Conservation (phyloP, 768 basidiomycete species). For the Agaricus blazei region DNA sequence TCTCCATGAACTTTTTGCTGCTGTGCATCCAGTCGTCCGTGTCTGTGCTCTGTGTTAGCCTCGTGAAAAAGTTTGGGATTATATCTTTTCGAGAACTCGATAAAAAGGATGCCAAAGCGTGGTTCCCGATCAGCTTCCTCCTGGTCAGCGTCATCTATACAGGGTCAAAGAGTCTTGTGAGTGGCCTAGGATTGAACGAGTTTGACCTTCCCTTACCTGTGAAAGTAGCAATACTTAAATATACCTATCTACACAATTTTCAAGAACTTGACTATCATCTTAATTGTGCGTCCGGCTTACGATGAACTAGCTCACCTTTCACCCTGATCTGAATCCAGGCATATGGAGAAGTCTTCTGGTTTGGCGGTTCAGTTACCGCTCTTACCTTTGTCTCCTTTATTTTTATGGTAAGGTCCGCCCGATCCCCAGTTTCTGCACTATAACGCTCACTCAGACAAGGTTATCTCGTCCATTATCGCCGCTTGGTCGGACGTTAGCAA, state of each 20-base stretch:
- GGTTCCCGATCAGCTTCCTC: constrained; percentile 93
- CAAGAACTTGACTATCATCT: constrained; percentile 98
- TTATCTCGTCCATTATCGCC: constrained; percentile 92
- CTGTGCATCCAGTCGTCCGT: constrained; percentile 88
- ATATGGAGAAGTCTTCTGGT: constrained; percentile 97
- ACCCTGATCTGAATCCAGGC: constrained; percentile 45
- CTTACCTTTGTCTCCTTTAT: constrained; percentile 87
- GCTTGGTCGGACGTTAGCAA: constrained; percentile 86
- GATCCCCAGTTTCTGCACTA: neutral
- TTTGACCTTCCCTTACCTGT: neutral
- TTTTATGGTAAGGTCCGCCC: constrained; percentile 66
- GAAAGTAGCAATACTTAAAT: constrained; percentile 84
- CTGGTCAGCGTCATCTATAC: constrained; percentile 97
- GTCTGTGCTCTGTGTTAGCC: constrained; percentile 71
- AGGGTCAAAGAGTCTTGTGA: constrained; percentile 91
- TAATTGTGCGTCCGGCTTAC: constrained; percentile 62
- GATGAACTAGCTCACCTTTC: neutral
- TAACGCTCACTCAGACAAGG: constrained; percentile 33
- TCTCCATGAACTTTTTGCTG: constrained; percentile 96
- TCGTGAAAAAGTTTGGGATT: constrained; percentile 69
- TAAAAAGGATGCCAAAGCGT: constrained; percentile 76
- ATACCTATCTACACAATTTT: constrained; percentile 99
- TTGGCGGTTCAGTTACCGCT: constrained; percentile 82
- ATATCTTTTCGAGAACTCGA: constrained; percentile 87
- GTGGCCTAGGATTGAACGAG: constrained; percentile 24